phyloP scores from a whole-genome alignment of 2,329 filamentous ascomycete species.

The Colletotrichum coccodes region DNA sequence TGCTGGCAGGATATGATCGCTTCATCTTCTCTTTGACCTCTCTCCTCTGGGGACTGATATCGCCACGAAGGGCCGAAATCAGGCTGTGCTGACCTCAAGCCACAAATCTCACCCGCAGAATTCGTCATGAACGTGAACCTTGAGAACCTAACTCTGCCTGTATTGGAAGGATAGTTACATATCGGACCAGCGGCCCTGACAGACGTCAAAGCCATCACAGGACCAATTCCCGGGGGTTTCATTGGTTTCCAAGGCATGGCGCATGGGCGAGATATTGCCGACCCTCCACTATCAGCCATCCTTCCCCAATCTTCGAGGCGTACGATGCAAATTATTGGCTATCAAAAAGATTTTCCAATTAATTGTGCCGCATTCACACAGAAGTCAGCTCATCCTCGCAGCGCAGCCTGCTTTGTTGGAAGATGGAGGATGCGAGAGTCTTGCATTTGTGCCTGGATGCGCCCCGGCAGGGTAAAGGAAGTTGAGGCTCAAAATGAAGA shows the following conservation, averaged over 20 bases:
- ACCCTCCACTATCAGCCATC: background rate
- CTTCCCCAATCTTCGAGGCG: background rate
- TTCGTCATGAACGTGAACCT: background rate
- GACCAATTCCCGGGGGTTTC: conserved; percentile 33
- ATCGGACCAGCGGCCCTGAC: background rate
- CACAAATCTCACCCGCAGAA: background rate
- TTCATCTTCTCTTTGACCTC: no score
- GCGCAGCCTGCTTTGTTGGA: background rate
- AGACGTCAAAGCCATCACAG: conserved; percentile 26
- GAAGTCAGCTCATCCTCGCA: background rate
- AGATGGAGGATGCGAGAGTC: no score
- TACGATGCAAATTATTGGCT: background rate
- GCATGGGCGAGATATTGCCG: background rate
- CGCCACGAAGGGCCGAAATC: background rate
- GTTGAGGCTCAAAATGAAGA: background rate
- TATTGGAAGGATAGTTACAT: background rate
- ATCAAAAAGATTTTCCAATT: background rate
- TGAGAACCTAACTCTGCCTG: background rate
- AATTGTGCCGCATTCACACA: background rate
- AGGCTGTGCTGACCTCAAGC: background rate
- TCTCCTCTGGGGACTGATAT: no score
- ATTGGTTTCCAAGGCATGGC: conserved; percentile 11
- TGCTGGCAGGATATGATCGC: no score
- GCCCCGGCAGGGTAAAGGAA: no score
- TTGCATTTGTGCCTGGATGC: no score